phyloP scores from a whole-genome alignment of 495 filamentous ascomycete species.

The Podospora bellae-mahoneyi region DNA sequence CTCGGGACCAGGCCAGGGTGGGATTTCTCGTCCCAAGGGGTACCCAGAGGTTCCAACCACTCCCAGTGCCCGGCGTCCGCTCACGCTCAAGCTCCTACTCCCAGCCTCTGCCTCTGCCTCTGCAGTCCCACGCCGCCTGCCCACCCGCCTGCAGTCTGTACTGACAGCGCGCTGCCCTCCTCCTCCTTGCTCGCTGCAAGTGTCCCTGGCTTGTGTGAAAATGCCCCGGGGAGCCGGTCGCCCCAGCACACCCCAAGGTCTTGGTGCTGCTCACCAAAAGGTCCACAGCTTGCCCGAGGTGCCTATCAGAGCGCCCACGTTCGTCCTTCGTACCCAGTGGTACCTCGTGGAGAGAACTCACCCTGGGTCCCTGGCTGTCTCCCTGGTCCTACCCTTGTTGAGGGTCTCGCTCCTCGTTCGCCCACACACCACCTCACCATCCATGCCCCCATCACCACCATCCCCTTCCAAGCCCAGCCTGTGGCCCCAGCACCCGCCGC shows the following conservation, averaged over 20 bases:
- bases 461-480: constrained; percentile 10
- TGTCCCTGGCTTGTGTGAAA: constrained; percentile 8
- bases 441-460: constrained; percentile 14
- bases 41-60: constrained; percentile 3
- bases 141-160: constrained; percentile 12
- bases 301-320: constrained; percentile 7
- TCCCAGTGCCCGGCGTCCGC: not conserved
- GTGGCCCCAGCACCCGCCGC: not conserved
- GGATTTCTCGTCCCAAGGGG: constrained; percentile 20
- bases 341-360: constrained; percentile 11
- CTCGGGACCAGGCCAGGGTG: constrained; percentile 22
- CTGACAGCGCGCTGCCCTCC: constrained; percentile 13
- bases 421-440: constrained; percentile 4
- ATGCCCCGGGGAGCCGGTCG: constrained; percentile 26
- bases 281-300: constrained; percentile 9
- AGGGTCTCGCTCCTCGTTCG: constrained; percentile 16
- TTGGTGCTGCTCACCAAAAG: constrained; percentile 12
- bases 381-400: constrained; percentile 17
- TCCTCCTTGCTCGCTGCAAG: not conserved
- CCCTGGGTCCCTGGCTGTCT: constrained; percentile 10
- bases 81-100: constrained; percentile 7
- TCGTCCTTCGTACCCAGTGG: constrained; percentile 9
- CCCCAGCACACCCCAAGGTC: constrained; percentile 9
- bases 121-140: constrained; percentile 11
- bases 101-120: constrained; percentile 6